These are phyloP conservation scores for Rutstroemia sp. DNA, from an alignment of 2,329 filamentous ascomycete species.

Conservation along the genomic window DNA sequence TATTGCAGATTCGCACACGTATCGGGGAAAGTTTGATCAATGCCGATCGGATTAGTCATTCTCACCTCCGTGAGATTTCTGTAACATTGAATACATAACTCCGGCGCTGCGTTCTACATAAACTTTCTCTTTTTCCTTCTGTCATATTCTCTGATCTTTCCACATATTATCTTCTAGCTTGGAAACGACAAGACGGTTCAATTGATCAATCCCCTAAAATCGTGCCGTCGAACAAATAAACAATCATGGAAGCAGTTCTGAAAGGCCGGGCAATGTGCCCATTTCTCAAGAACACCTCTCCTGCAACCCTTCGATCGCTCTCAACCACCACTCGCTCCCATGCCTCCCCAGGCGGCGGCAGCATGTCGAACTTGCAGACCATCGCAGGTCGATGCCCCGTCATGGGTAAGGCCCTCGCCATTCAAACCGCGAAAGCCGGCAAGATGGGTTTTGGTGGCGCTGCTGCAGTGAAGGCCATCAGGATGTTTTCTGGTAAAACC, in stretches of 20 bases:
- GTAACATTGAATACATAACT: background rate
- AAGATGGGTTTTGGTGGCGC: slow-evolving; percentile 34
- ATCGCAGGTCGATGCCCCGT: slow-evolving; percentile 92
- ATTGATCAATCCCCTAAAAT: background rate
- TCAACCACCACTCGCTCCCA: slow-evolving; percentile 54
- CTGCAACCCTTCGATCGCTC: slow-evolving; percentile 82
- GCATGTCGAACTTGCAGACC: slow-evolving; percentile 94
- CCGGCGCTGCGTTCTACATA: background rate
- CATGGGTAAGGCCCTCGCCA: slow-evolving; percentile 95
- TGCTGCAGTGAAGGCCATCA: slow-evolving; percentile 41
- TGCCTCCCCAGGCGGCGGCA: slow-evolving; percentile 71
- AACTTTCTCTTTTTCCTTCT: background rate
- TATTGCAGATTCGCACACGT: background rate
- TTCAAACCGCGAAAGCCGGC: slow-evolving; percentile 61
- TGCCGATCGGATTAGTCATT: background rate
- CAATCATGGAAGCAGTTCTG: slow-evolving; percentile 6
- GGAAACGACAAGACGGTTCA: background rate
- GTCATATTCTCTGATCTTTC: background rate
- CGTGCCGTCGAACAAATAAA: background rate
- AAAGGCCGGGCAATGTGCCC: slow-evolving; percentile 65
- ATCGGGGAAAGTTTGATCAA: background rate
- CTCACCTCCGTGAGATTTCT: background rate
- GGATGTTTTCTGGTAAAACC: slow-evolving; percentile 43
- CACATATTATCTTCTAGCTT: background rate
- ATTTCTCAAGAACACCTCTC: slow-evolving; percentile 91